Conservation (phyloP, 306 rosid species). For the Betula pendula region DNA sequence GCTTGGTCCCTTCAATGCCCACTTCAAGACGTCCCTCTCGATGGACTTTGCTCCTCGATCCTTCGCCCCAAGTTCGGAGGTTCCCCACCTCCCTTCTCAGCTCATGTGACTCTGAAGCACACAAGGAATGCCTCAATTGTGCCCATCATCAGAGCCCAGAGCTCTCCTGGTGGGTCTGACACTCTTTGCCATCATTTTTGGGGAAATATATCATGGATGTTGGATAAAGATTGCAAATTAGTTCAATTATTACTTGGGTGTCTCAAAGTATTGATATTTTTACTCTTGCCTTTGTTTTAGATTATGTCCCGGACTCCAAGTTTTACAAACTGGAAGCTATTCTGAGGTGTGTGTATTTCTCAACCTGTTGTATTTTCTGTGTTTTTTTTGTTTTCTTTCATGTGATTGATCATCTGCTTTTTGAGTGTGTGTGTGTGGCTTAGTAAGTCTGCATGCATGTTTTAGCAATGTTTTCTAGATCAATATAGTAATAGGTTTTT, state of each 20-base stretch:
- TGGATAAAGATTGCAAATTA: background rate
- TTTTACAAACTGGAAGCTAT: constrained; percentile 95
- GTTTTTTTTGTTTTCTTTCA: background rate
- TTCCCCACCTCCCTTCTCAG: constrained; percentile 29
- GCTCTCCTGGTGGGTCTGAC: constrained; percentile 39
- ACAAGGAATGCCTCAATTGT: constrained; percentile 37
- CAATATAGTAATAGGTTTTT: background rate
- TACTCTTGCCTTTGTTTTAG: constrained; percentile 32
- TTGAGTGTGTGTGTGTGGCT: background rate
- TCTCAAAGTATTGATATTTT: background rate
- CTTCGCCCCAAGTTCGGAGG: constrained; percentile 20
- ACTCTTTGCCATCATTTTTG: background rate
- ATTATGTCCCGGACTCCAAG: constrained; percentile 62
- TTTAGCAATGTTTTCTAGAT: background rate
- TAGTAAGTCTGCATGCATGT: background rate
- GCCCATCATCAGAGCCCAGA: constrained; percentile 65
- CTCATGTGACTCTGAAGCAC: constrained; percentile 39
- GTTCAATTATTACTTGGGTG: background rate
- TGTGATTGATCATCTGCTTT: background rate
- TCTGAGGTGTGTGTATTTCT: constrained; percentile 50
- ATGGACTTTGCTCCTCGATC: constrained; percentile 13
- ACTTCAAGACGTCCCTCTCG: constrained; percentile 27
- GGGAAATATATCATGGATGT: background rate
- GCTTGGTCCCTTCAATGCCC: constrained; percentile 29
- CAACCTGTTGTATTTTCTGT: background rate